Evolutionary conservation across 805 yeast genomes (phyloP).

Genomic region (Teunomyces funiuensis): DNA sequence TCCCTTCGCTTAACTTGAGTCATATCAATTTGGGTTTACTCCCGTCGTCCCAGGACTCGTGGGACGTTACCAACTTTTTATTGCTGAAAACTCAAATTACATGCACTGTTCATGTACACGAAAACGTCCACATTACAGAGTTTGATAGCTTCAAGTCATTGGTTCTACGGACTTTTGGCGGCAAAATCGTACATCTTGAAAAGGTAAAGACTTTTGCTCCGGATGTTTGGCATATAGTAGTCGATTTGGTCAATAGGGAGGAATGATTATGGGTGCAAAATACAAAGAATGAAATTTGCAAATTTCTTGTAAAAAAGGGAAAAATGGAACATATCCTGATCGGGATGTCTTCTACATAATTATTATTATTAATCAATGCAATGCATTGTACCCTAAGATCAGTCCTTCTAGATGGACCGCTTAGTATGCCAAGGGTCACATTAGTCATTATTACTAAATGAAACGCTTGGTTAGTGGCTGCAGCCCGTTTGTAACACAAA

Average conservation of each 20-base stretch:
- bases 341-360: too few relatives aligned
- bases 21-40: conserved; percentile 79
- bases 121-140: conserved; percentile 55
- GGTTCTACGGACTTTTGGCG: conserved; percentile 12
- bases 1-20: conserved; percentile 27
- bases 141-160: conserved; percentile 32
- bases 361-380: too few relatives aligned
- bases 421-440: too few relatives aligned
- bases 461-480: too few relatives aligned
- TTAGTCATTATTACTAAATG: too few relatives aligned
- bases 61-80: conserved; percentile 47
- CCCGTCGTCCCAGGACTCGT: conserved; percentile 67
- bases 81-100: not conserved
- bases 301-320: too few relatives aligned
- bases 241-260: conserved; percentile 17
- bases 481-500: too few relatives aligned
- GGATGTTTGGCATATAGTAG: conserved; percentile 75
- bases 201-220: conserved; percentile 86
- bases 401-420: too few relatives aligned
- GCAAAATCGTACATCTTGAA: conserved; percentile 45
- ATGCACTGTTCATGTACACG: conserved; percentile 63
- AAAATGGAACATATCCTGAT: too few relatives aligned
- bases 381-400: too few relatives aligned
- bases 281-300: too few relatives aligned
- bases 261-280: not conserved